Base-by-base conservation (phyloP, 2,329 filamentous ascomycete species). In the Amylocarpus encephaloides region DNA sequence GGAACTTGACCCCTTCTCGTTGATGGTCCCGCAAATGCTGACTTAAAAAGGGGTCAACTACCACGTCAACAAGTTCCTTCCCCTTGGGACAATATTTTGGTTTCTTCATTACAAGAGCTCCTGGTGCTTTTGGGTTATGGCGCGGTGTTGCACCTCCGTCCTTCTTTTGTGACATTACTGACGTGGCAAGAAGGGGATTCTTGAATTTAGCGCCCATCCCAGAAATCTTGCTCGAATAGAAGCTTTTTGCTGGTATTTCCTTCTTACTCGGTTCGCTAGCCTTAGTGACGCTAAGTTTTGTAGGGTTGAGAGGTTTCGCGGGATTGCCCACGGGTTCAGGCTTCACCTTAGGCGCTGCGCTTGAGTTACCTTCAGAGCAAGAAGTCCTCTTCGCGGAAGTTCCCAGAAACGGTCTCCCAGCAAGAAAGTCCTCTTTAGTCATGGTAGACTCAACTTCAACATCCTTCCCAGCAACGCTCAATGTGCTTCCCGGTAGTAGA, bases 31-130 rank as follows among this genome's bases (percentile, higher is more conserved):
- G 77, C 7, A 88, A 69, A 57, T 81, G 75, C 55, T 78, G 80
- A 6, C 72, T 70, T 13, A 88, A 63, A 10, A 85, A 66, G 1
- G 85, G 85, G 64, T 88, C 85, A 2, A 88, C 74, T 0, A 88
- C 84, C 1, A 88, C 84, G 65, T 88, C 85, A 1, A 88, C 83
- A 43, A 86, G 71, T 46, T 80, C 76, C 61, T 82, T 85, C 1
- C 81, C 83, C 51, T 74, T 76, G 0, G 80, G 78, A 42, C 72
- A 73, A 11, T 68, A 66, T 18, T 64, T 68, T 1, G 80, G 82
- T 29, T 81, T 71, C 61, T 77, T 80, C 83, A 88, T 87, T 5
- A 88, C 74, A 26, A 88, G 65, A 1, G 84, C 82, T 39, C 77
- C 77, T 5, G 75, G 70, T 3, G 73, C 72, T 30, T 68, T 71